A percentile compares a stretch with the other conserved stretches of the same genome.
These are phyloP conservation scores for Metschnikowia sp. DNA, from an alignment of 805 yeast species.

Conservation along the genomic window DNA sequence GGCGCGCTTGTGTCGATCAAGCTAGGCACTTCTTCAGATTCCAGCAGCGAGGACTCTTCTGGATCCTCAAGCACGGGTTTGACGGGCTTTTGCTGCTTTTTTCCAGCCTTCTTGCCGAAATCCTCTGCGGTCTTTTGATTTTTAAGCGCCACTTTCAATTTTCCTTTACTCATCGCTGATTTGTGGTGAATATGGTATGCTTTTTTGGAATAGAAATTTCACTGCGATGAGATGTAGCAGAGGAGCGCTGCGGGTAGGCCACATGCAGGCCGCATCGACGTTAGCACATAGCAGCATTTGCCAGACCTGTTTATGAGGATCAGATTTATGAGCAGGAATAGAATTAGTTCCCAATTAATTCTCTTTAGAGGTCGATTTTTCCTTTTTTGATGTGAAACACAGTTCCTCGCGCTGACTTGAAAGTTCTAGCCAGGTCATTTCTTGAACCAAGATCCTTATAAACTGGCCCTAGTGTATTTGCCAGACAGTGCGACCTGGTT, in stretches of 20 bases:
- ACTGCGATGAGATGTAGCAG: conserved; percentile 15
- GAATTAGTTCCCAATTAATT: no score
- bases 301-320: no score
- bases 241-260: conserved; percentile 4
- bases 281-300: neutral
- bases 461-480: no score
- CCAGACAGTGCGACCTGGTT: no score
- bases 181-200: neutral
- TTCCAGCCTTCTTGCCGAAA: conserved; percentile 1
- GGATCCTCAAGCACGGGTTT: conserved; percentile 15
- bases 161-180: conserved; percentile 17
- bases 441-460: no score
- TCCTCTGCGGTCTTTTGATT: conserved; percentile 15
- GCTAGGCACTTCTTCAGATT: conserved; percentile 28
- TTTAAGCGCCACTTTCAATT: conserved; percentile 18
- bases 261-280: neutral
- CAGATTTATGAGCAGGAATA: no score
- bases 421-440: no score
- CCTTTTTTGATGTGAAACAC: no score
- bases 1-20: conserved; percentile 16
- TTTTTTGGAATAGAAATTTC: conserved; percentile 5
- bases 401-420: no score
- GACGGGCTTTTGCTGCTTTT: conserved; percentile 9
- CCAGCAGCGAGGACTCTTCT: conserved; percentile 14
- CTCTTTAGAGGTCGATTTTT: no score